Evolutionary conservation across 306 rosid species (phyloP), one percentile per base, ranked within the genome.

Genomic region (Inga leiocalycina): DNA sequence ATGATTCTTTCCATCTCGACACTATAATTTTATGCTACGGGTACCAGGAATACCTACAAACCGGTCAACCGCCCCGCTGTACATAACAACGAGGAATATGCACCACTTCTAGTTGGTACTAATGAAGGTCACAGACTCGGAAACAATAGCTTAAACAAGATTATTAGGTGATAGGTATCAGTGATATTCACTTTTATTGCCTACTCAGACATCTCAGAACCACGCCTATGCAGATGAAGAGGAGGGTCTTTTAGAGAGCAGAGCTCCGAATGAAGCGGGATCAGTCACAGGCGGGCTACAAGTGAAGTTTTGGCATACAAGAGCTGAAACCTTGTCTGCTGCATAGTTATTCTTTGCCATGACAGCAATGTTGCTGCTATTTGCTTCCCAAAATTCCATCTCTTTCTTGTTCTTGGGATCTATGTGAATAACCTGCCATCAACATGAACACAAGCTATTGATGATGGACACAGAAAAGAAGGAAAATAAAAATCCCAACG

Each of bases 281-380:
- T 91, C 88, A 32, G 81, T 82, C 32, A 92, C 89, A 5, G 93
- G 89, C 54, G 96, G 84, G 52, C 91, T 88, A 79, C 99, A 95
- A 32, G 97, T 90, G 82, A 93, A 93, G 89, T 93, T 89, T 82
- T 92, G 94, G 89, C 99, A 93, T 6, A 95, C 93, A 30, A 93
- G 91, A 87, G 93, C 96, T 16, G 87, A 92, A 80, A 87, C 94
- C 82, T 82, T 90, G 82, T 87, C 88, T 37, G 65, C 81, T 34
- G 86, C 70, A 46, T 66, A 74, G 80, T 91, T 91, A 79, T 82
- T 89, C 74, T 88, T 93, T 0, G 93, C 99, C 98, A 95, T 93
- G 69, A 86, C 83, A 24, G 96, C 93, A 73, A 92, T 45, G 72
- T 87, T 79, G 88, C 89, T 87, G 85, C 92, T 95, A 68, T 89